These are phyloP conservation scores for Arbutus unedo DNA, from an alignment of 148 eudicot genomes.

Conservation along the genomic window DNA sequence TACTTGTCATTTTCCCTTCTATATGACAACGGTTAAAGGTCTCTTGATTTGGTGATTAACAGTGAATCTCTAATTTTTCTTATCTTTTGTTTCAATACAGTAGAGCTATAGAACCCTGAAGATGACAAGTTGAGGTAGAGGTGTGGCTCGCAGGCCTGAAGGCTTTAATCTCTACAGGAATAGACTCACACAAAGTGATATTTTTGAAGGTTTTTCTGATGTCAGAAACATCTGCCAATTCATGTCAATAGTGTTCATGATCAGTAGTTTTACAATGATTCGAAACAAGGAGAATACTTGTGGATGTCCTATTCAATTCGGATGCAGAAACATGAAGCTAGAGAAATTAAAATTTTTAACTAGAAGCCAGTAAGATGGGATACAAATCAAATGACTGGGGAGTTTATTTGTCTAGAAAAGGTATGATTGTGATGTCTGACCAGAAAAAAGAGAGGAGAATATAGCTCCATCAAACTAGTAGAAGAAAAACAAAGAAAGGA, in stretches of 20 bases:
- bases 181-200: constrained; percentile 59
- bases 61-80: not conserved
- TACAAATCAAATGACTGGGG: too few relatives aligned
- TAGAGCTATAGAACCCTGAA: not conserved
- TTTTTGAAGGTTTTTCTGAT: constrained; percentile 40
- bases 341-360: too few relatives aligned
- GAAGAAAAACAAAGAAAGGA: too few relatives aligned
- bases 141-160: constrained; percentile 82
- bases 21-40: constrained; percentile 79
- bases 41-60: constrained; percentile 75
- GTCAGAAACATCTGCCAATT: not conserved
- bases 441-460: too few relatives aligned
- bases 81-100: not conserved
- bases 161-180: constrained; percentile 47
- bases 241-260: not conserved
- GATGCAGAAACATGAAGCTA: too few relatives aligned
- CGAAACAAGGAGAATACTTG: too few relatives aligned
- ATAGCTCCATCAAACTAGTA: too few relatives aligned
- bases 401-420: too few relatives aligned
- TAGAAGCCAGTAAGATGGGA: too few relatives aligned
- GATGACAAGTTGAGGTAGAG: constrained; percentile 48
- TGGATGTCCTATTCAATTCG: too few relatives aligned
- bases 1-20: constrained; percentile 87
- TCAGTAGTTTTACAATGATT: not conserved
- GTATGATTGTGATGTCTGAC: too few relatives aligned